A percentile compares a stretch with the other conserved stretches of the same genome.
Evolutionary conservation across 345 rosid species (phyloP).

Genomic region (Citrus reticulata): DNA sequence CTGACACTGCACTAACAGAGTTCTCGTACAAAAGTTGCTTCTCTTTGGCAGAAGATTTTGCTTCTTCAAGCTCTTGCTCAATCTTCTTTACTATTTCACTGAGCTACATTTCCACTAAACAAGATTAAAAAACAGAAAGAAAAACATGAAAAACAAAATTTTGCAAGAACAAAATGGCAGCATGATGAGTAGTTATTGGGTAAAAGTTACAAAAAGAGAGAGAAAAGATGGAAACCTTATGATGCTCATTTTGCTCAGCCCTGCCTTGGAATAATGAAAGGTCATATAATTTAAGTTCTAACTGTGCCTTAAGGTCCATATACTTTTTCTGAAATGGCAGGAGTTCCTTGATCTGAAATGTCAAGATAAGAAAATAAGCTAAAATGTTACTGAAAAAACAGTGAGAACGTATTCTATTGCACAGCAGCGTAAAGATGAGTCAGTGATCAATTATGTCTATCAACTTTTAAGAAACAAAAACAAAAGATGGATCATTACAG

Average conservation of each 20-base stretch:
- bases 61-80: constrained; percentile 78
- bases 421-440: neutral
- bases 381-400: neutral
- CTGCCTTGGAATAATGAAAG: constrained; percentile 83
- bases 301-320: constrained; percentile 60
- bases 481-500: neutral
- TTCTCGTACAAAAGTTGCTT: constrained; percentile 55
- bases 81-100: constrained; percentile 78
- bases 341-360: constrained; percentile 72
- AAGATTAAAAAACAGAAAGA: constrained; percentile 7
- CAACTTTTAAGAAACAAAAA: neutral
- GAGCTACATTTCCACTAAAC: constrained; percentile 40
- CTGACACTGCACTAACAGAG: constrained; percentile 48
- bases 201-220: constrained; percentile 1
- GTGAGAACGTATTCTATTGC: neutral
- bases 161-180: neutral
- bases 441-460: neutral
- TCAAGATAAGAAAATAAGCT: constrained; percentile 22
- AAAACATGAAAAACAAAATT: constrained; percentile 7
- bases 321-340: constrained; percentile 71
- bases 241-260: constrained; percentile 97
- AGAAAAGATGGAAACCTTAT: constrained; percentile 56
- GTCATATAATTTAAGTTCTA: constrained; percentile 86
- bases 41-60: constrained; percentile 56
- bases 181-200: neutral